Percentiles rank a stretch among this genome's conserved stretches.
Conservation (phyloP, 2,329 filamentous ascomycete species). For the Botryotinia narcissicola region DNA sequence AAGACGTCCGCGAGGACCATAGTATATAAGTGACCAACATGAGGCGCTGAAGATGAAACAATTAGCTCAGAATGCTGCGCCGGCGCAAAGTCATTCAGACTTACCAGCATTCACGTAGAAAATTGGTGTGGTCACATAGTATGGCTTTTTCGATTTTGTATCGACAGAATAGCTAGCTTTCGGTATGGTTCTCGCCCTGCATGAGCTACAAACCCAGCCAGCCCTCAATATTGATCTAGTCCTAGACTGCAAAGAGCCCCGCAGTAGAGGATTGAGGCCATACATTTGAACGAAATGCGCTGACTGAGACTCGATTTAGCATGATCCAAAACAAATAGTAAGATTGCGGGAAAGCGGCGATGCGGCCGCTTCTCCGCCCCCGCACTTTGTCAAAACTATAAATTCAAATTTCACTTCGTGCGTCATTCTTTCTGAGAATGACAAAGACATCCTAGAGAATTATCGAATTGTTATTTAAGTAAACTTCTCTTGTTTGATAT, state of each 20-base stretch:
- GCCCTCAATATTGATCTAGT: constrained; percentile 15
- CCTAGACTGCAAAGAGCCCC: constrained; percentile 24
- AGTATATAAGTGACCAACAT: constrained; percentile 91
- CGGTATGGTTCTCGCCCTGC: constrained; percentile 21
- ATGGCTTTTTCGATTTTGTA: constrained; percentile 63
- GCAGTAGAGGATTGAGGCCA: constrained; percentile 25
- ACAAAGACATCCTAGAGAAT: neutral
- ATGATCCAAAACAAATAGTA: neutral
- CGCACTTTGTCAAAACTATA: constrained; percentile 3
- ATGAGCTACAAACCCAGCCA: constrained; percentile 33
- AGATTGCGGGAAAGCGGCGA: neutral
- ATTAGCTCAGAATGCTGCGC: constrained; percentile 21
- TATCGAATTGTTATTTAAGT: neutral
- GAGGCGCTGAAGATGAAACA: constrained; percentile 62
- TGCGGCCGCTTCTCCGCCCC: constrained; percentile 8
- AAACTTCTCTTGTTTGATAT: neutral
- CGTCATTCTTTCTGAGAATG: neutral
- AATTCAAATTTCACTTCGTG: constrained; percentile 1
- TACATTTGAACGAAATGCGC: constrained; percentile 17
- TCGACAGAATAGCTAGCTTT: constrained; percentile 27
- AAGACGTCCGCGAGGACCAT: constrained; percentile 88
- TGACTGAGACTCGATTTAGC: neutral
- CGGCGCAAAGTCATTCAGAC: constrained; percentile 12
- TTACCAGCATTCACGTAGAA: constrained; percentile 97
- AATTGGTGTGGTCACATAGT: constrained; percentile 93